Evolutionary conservation across 108 stramenopile species (phyloP).

Genomic region (Skeletonema grethae): DNA sequence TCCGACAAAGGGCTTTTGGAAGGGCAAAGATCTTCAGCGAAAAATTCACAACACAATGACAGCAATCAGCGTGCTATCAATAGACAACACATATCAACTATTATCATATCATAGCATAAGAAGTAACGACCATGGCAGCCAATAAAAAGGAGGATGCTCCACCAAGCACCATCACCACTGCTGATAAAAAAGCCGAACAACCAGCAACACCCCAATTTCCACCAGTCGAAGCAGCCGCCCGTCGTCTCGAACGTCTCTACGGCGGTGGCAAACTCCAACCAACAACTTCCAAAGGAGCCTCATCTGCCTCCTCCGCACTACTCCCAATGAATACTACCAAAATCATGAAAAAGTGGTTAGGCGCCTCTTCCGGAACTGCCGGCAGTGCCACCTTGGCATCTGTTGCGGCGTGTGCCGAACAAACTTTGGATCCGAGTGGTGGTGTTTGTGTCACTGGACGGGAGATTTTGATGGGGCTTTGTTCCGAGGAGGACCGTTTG

Average conservation of each 20-base stretch:
- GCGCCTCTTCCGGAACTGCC: constrained; percentile 72
- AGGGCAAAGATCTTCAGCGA: no score
- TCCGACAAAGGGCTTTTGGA: no score
- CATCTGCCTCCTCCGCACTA: constrained; percentile 1
- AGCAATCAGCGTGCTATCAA: no score
- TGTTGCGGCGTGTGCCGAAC: constrained; percentile 53
- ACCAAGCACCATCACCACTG: constrained; percentile 12
- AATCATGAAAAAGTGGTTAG: constrained; percentile 84
- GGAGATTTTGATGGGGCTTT: constrained; percentile 31
- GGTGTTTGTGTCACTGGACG: constrained; percentile 45
- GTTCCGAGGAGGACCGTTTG: constrained; percentile 5
- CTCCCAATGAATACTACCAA: constrained; percentile 59
- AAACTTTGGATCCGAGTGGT: constrained; percentile 58
- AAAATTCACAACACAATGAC: no score
- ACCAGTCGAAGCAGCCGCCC: constrained; percentile 73
- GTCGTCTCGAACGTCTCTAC: constrained; percentile 74
- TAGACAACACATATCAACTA: no score
- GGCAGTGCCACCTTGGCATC: constrained; percentile 53
- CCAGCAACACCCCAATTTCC: constrained; percentile 19
- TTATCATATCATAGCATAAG: no score
- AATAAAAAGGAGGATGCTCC: constrained; percentile 1
- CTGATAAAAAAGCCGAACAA: neutral
- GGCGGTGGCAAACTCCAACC: constrained; percentile 56
- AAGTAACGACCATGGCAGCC: constrained; percentile 11
- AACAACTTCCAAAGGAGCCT: constrained; percentile 17